A percentile compares a stretch with the other conserved stretches of the same genome.
Evolutionary conservation across 495 filamentous ascomycete genomes (phyloP).

Genomic region (Lichina pygmaea): DNA sequence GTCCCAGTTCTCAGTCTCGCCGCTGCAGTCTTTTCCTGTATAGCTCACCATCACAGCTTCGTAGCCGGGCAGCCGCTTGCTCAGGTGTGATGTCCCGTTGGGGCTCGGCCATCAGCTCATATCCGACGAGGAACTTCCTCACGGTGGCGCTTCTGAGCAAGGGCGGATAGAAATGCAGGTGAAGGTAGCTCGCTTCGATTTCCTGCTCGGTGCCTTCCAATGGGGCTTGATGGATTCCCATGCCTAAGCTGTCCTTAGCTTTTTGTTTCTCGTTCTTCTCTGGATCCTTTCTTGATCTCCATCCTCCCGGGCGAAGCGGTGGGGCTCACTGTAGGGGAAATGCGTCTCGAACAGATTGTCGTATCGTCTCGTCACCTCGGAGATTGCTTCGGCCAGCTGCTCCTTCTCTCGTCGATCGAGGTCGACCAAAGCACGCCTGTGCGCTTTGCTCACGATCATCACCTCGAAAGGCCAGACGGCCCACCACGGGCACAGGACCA

Average conservation of each 20-base stretch:
- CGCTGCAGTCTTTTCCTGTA: slow-evolving; percentile 30
- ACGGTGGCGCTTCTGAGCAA: slow-evolving; percentile 80
- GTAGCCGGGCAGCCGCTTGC: slow-evolving; percentile 60
- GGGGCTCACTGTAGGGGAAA: slow-evolving; percentile 59
- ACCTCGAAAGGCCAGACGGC: slow-evolving; percentile 92
- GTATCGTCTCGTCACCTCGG: slow-evolving; percentile 69
- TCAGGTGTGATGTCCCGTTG: slow-evolving; percentile 96
- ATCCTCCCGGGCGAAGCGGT: neutral
- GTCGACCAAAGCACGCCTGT: slow-evolving; percentile 61
- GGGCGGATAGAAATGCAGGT: slow-evolving; percentile 93
- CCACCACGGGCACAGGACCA: slow-evolving; percentile 90
- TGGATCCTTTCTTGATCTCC: neutral
- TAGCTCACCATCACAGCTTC: slow-evolving; percentile 49
- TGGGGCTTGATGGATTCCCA: slow-evolving; percentile 83
- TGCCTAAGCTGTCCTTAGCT: slow-evolving; percentile 9
- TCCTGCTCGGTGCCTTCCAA: slow-evolving; percentile 65
- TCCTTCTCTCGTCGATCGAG: slow-evolving; percentile 36
- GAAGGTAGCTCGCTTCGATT: slow-evolving; percentile 64
- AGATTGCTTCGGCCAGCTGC: slow-evolving; percentile 54
- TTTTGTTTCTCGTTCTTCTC: neutral
- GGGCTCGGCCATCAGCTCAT: slow-evolving; percentile 87
- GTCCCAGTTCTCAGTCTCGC: no score
- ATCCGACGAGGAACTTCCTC: slow-evolving; percentile 85
- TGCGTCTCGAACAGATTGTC: slow-evolving; percentile 93
- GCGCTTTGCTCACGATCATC: slow-evolving; percentile 60